phyloP scores from a whole-genome alignment of 1,284 basidiomycete genomes.

The Sanghuangporus sanghuang region DNA sequence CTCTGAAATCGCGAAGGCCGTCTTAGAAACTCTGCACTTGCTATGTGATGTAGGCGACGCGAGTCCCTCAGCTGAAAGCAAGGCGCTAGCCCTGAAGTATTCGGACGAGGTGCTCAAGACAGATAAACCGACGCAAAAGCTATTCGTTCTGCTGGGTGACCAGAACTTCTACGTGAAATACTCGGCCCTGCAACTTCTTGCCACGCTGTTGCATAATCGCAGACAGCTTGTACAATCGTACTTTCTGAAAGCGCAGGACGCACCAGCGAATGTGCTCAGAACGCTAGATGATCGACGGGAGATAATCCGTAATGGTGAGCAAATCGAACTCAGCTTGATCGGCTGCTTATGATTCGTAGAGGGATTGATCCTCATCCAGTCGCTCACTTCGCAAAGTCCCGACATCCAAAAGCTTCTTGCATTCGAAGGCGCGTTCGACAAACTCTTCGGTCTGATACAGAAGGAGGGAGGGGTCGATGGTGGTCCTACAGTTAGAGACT shows the following conservation, averaged over 20 bases:
- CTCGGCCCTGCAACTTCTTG: constrained; percentile 81
- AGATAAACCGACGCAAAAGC: constrained; percentile 69
- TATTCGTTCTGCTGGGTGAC: constrained; percentile 76
- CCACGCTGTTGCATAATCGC: constrained; percentile 74
- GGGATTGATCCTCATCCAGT: constrained; percentile 79
- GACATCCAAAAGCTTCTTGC: constrained; percentile 97
- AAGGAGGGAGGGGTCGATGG: constrained; percentile 91
- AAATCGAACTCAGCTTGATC: constrained; percentile 24
- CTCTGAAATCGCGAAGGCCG: constrained; percentile 85
- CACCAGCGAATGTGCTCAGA: constrained; percentile 66
- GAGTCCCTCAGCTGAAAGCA: constrained; percentile 29
- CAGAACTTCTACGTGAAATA: constrained; percentile 85
- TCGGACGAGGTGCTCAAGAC: constrained; percentile 67
- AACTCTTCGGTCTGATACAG: constrained; percentile 84
- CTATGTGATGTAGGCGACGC: constrained; percentile 69
- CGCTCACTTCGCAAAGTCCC: constrained; percentile 79
- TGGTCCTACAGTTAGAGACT: constrained; percentile 84
- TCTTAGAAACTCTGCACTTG: constrained; percentile 78
- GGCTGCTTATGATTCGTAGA: constrained; percentile 39
- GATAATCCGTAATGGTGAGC: constrained; percentile 76
- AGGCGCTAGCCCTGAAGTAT: constrained; percentile 68
- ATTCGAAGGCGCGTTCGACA: constrained; percentile 97
- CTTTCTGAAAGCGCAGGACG: constrained; percentile 80
- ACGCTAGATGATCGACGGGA: constrained; percentile 78
- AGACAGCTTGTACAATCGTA: constrained; percentile 81